These are phyloP conservation scores for Acacia concinna DNA, from an alignment of 331 rosid species.

Conservation along the genomic window DNA sequence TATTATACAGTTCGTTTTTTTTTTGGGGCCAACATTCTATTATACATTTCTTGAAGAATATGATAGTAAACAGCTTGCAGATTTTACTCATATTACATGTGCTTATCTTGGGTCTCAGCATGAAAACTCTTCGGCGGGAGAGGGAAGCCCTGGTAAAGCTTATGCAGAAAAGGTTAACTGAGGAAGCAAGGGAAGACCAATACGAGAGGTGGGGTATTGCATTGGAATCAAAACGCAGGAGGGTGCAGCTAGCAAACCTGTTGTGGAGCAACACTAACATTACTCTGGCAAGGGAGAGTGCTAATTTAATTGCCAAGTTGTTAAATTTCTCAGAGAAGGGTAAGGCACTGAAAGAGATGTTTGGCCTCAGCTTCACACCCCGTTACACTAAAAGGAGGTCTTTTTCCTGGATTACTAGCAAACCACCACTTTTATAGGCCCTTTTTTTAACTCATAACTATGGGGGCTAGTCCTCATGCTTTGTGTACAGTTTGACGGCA, in stretches of 20 bases:
- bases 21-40: no score
- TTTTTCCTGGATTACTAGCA: conserved; percentile 65
- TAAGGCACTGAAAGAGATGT: conserved; percentile 83
- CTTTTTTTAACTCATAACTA: not conserved
- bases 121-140: conserved; percentile 70
- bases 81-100: not conserved
- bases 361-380: conserved; percentile 85
- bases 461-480: not conserved
- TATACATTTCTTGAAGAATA: not conserved
- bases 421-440: conserved; percentile 46
- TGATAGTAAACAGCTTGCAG: not conserved
- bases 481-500: conserved; percentile 34
- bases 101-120: conserved; percentile 47
- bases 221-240: conserved; percentile 83
- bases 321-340: conserved; percentile 78
- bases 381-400: conserved; percentile 54
- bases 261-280: conserved; percentile 71
- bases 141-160: conserved; percentile 71
- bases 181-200: conserved; percentile 60
- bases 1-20: not conserved
- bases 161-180: conserved; percentile 76
- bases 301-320: conserved; percentile 76
- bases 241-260: conserved; percentile 65
- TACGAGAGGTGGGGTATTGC: conserved; percentile 73
- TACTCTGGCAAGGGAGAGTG: conserved; percentile 69